A percentile compares a stretch with the other conserved stretches of the same genome.
Conservation (phyloP, 768 basidiomycete genomes). For the Tephrocybe sp. region DNA sequence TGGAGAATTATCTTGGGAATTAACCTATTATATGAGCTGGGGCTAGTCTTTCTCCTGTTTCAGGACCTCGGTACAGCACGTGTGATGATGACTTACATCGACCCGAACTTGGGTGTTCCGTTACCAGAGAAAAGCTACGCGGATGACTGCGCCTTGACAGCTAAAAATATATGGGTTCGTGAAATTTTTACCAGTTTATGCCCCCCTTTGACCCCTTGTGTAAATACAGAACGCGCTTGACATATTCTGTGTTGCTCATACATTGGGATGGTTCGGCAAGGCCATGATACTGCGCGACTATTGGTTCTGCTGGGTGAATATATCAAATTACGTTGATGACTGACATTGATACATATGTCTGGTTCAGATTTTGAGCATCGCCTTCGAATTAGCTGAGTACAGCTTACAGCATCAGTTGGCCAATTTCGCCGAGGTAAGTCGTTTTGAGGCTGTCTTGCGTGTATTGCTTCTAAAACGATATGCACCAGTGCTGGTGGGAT, state of each 20-base stretch:
- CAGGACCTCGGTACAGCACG: conserved; percentile 80
- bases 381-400: conserved; percentile 89
- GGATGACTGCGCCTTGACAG: conserved; percentile 71
- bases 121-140: conserved; percentile 87
- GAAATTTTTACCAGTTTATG: neutral
- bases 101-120: conserved; percentile 66
- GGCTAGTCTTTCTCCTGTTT: conserved; percentile 82
- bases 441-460: conserved; percentile 9
- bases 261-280: conserved; percentile 90
- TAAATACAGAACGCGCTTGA: conserved; percentile 68
- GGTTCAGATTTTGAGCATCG: conserved; percentile 76
- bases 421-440: conserved; percentile 80
- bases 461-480: conserved; percentile 15
- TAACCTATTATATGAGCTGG: conserved; percentile 82
- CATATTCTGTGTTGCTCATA: conserved; percentile 84
- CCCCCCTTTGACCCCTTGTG: neutral
- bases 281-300: conserved; percentile 89
- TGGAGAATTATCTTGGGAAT: conserved; percentile 80
- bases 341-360: conserved; percentile 15
- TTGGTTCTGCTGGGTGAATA: conserved; percentile 88
- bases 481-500: conserved; percentile 85
- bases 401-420: conserved; percentile 85
- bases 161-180: conserved; percentile 66
- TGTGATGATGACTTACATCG: conserved; percentile 77
- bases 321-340: neutral